Conservation (phyloP, 257 asterid genomes). For the Apocynum venetum region DNA sequence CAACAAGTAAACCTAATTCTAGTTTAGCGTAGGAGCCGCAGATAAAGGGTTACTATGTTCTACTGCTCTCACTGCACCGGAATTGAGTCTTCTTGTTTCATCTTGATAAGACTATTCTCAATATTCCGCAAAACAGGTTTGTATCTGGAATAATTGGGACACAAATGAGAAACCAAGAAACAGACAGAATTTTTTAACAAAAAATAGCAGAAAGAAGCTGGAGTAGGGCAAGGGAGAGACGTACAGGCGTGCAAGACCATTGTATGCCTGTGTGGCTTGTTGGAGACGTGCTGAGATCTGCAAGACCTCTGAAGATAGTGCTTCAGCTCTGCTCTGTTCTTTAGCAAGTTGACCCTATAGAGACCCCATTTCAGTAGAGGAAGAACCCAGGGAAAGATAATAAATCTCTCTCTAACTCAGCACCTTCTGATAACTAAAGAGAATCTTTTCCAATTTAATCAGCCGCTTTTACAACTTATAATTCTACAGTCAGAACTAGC, state of each 20-base stretch:
- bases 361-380: neutral
- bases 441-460: neutral
- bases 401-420: neutral
- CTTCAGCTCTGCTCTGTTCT: constrained; percentile 83
- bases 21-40: neutral
- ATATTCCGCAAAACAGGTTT: constrained; percentile 74
- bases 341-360: constrained; percentile 59
- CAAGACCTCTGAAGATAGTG: constrained; percentile 73
- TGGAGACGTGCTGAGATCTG: constrained; percentile 80
- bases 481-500: neutral
- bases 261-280: constrained; percentile 71
- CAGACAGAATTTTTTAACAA: neutral
- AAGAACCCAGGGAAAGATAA: neutral
- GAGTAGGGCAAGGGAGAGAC: constrained; percentile 18
- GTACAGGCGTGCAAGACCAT: constrained; percentile 74
- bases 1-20: neutral
- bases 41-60: neutral
- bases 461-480: neutral
- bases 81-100: constrained; percentile 67
- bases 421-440: neutral
- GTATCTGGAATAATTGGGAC: constrained; percentile 43
- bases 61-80: constrained; percentile 32
- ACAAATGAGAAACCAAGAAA: constrained; percentile 3
- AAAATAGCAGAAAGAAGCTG: neutral
- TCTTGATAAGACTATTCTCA: constrained; percentile 68